Evolutionary conservation across 768 basidiomycete species (phyloP).

Genomic region (Lactarius hatsudake): DNA sequence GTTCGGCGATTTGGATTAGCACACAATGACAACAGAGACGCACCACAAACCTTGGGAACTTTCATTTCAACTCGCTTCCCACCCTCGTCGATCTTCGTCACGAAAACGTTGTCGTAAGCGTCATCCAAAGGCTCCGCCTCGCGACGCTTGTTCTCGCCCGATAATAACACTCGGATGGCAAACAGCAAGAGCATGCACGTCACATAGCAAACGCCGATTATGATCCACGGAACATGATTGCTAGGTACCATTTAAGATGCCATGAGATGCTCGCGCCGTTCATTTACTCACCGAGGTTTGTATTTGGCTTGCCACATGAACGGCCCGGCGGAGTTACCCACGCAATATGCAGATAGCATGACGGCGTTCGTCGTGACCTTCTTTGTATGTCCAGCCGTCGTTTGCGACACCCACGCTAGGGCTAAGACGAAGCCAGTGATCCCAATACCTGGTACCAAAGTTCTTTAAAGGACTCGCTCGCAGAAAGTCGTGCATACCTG

Average conservation of each 20-base stretch:
- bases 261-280: neutral
- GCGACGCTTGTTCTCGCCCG: conserved; percentile 60
- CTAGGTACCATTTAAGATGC: conserved; percentile 34
- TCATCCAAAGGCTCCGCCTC: conserved; percentile 54
- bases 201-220: conserved; percentile 65
- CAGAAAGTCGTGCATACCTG: conserved; percentile 39
- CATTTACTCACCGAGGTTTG: conserved; percentile 50
- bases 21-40: neutral
- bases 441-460: conserved; percentile 39
- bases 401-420: conserved; percentile 60
- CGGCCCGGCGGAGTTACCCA: conserved; percentile 66
- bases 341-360: conserved; percentile 66
- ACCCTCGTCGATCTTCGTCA: conserved; percentile 49
- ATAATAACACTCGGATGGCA: conserved; percentile 51
- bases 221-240: conserved; percentile 73
- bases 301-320: conserved; percentile 76
- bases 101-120: conserved; percentile 59
- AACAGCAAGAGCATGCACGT: conserved; percentile 49
- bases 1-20: conserved; percentile 12
- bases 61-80: conserved; percentile 54
- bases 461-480: neutral
- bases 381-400: conserved; percentile 74
- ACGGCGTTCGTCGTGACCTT: conserved; percentile 68
- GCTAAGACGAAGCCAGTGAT: conserved; percentile 61
- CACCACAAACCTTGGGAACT: conserved; percentile 60